Evolutionary conservation across 2,329 filamentous ascomycete species (phyloP), one percentile per base, ranked within the genome.

Genomic region (Colletotrichum brevisporum): DNA sequence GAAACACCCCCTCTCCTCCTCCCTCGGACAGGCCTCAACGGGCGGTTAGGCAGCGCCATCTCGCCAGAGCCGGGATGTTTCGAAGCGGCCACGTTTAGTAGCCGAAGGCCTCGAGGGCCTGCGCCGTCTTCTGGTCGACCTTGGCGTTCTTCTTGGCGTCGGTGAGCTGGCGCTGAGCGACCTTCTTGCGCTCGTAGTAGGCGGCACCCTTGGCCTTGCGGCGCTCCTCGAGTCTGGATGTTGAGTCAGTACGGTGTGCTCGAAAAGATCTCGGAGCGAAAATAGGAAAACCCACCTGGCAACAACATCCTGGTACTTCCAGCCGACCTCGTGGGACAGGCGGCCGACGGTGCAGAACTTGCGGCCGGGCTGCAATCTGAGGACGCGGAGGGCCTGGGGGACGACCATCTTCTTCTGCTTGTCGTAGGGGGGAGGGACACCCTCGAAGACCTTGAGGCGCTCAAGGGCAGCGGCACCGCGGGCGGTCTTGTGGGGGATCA

Each of bases 111-210:
- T 93, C 93, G 83, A 98, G 92, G 85, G 96, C 91, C 88, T 92
- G 88, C 86, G 91, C 90, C 83, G 92, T 94, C 90, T 96, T 94
- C 83, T 89, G 87, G 86, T 95, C 92, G 84, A 95, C 90, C 83
- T 90, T 91, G 77, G 94, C 94, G 84, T 88, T 93, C 92, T 95
- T 95, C 92, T 97, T 92, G 79, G 95, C 95, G 83, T 97, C 93
- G 78, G 91, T 88, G 78, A 98, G 87, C 88, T 97, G 94, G 90
- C 92, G 93, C 83, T 92, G 90, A 78, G 93, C 93, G 77, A 94
- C 90, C 94, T 97, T 97, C 96, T 98, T 99, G 91, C 95, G 94
- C 90, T 97, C 95, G 91, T 98, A 98, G 93, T 98, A 99, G 84
- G 96, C 96, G 78, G 93, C 91, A 82, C 94, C 92, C 94, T 98